Conservation (phyloP, 257 asterid genomes). For the Thymus mandschuricus region DNA sequence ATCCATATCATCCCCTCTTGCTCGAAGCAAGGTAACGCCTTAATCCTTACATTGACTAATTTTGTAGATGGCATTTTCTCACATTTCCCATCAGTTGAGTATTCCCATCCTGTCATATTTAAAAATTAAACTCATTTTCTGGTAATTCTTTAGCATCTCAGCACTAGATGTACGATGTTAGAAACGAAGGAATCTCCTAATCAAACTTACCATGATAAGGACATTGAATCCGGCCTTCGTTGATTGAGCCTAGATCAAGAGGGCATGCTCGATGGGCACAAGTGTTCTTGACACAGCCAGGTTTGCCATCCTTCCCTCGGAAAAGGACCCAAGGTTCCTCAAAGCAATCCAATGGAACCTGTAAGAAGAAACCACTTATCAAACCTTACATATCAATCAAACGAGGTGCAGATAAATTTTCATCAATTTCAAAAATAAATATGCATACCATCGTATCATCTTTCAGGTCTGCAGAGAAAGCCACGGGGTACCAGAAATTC, state of each 20-base stretch:
- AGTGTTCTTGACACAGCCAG: conserved; percentile 90
- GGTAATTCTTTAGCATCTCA: neutral
- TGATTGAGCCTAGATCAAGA: conserved; percentile 83
- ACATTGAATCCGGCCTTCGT: conserved; percentile 91
- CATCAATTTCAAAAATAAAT: neutral
- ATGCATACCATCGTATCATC: conserved; percentile 81
- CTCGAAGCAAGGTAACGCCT: conserved; percentile 89
- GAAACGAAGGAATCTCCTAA: neutral
- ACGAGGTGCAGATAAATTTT: neutral
- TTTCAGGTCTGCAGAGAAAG: conserved; percentile 83
- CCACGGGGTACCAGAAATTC: conserved; percentile 97
- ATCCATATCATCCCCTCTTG: conserved; percentile 97
- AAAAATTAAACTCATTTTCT: neutral
- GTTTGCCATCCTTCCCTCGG: conserved; percentile 89
- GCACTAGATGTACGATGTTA: neutral
- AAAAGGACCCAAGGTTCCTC: conserved; percentile 99
- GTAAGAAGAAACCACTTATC: conserved; percentile 20
- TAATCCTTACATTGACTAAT: conserved; percentile 66
- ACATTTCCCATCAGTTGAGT: conserved; percentile 88
- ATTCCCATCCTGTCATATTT: conserved; percentile 78
- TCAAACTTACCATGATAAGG: conserved; percentile 87
- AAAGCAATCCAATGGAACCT: conserved; percentile 91
- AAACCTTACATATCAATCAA: neutral
- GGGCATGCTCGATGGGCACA: conserved; percentile 99
- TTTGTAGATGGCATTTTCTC: conserved; percentile 98